A percentile compares a stretch with the other conserved stretches of the same genome.
phyloP scores from a whole-genome alignment of 805 yeast species.

The Clavispora asparagi region DNA sequence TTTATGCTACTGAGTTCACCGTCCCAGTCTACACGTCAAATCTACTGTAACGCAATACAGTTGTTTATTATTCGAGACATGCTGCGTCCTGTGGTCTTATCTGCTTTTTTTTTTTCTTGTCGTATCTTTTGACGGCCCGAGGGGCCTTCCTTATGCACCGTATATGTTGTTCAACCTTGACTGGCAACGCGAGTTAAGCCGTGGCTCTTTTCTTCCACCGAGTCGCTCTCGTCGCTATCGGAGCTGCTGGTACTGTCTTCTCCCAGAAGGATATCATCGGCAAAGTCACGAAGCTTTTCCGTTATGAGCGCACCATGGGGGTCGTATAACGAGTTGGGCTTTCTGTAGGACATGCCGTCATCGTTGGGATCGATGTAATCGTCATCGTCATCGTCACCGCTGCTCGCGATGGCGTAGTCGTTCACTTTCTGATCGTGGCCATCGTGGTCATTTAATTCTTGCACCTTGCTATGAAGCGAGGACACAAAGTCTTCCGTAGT shows the following conservation, averaged over 20 bases:
- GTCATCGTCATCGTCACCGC: slow-evolving; percentile 48
- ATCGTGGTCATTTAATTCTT: slow-evolving; percentile 15
- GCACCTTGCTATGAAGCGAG: slow-evolving; percentile 41
- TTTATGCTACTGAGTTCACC: too few relatives aligned
- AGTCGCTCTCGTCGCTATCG: slow-evolving; percentile 25
- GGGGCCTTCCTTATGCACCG: not conserved
- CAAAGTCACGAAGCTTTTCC: slow-evolving; percentile 6
- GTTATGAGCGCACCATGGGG: slow-evolving; percentile 21
- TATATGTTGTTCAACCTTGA: slow-evolving; percentile 21
- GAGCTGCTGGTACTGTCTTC: slow-evolving; percentile 30
- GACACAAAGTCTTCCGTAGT: slow-evolving; percentile 31
- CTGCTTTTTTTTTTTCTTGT: not conserved
- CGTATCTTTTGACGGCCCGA: not conserved
- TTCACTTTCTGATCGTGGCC: slow-evolving; percentile 2
- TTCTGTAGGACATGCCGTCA: slow-evolving; percentile 71
- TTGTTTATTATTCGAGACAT: not conserved
- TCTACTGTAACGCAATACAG: not conserved
- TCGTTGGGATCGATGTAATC: slow-evolving; percentile 78
- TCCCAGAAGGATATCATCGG: slow-evolving; percentile 13
- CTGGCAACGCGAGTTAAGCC: slow-evolving; percentile 38
- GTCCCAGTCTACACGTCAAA: too few relatives aligned
- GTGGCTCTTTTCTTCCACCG: slow-evolving; percentile 19
- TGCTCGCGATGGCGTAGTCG: slow-evolving; percentile 6
- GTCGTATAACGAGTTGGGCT: slow-evolving; percentile 57
- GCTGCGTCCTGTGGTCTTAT: slow-evolving; percentile 5